Evolutionary conservation across 2,329 filamentous ascomycete species (phyloP).

Genomic region (Leptographium procerum): DNA sequence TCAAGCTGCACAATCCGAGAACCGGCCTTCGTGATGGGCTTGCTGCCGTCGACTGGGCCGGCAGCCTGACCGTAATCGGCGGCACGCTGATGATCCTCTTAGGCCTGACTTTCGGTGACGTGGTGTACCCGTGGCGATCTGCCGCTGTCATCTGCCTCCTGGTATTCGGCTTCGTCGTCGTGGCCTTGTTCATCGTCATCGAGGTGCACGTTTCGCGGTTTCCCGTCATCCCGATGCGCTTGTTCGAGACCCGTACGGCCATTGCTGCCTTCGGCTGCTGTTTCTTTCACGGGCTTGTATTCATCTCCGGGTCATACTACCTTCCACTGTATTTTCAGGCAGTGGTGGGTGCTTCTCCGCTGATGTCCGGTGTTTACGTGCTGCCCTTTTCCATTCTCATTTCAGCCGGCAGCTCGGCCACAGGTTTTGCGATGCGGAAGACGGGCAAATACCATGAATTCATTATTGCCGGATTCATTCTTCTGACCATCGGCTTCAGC

Average conservation of each 20-base stretch:
- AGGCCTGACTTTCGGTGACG: slow-evolving; percentile 74
- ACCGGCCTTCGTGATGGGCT: slow-evolving; percentile 52
- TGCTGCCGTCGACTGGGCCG: slow-evolving; percentile 49
- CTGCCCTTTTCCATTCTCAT: slow-evolving; percentile 56
- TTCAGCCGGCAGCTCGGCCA: slow-evolving; percentile 28
- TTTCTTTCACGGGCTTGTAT: slow-evolving; percentile 65
- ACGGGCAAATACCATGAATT: slow-evolving; percentile 47
- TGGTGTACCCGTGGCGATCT: slow-evolving; percentile 63
- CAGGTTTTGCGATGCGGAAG: slow-evolving; percentile 33
- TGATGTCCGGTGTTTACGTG: slow-evolving; percentile 63
- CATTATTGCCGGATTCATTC: slow-evolving; percentile 39
- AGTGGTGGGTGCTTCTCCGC: slow-evolving; percentile 54
- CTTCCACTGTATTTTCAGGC: slow-evolving; percentile 79
- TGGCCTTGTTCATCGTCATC: slow-evolving; percentile 56
- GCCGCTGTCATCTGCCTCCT: slow-evolving; percentile 66
- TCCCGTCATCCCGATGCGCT: slow-evolving; percentile 62
- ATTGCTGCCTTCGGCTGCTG: slow-evolving; percentile 52
- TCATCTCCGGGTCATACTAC: slow-evolving; percentile 70
- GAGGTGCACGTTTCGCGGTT: slow-evolving; percentile 65
- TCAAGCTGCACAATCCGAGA: slow-evolving; percentile 57
- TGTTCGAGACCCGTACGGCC: slow-evolving; percentile 59
- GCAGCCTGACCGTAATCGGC: slow-evolving; percentile 51
- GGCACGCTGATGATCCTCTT: slow-evolving; percentile 79
- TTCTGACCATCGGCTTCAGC: slow-evolving; percentile 49
- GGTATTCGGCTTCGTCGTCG: slow-evolving; percentile 55